Evolutionary conservation across 2,329 filamentous ascomycete genomes (phyloP).

Genomic region (Aspergillus sp.): DNA sequence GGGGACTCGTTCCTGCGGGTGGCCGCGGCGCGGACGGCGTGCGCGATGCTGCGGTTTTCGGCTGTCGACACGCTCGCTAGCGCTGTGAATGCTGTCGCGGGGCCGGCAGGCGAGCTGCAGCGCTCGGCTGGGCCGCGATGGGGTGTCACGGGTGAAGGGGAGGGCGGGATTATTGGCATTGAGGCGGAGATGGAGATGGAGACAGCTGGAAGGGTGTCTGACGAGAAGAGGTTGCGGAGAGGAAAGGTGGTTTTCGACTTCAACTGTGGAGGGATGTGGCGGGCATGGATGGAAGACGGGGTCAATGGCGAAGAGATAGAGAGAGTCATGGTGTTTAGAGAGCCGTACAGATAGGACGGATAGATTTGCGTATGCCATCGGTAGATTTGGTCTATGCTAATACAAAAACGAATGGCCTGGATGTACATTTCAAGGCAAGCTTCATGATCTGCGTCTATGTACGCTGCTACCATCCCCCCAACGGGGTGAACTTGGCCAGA

Average conservation of each 20-base stretch:
- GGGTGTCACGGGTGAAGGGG: conserved; percentile 72
- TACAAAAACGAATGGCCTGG: too few relatives aligned
- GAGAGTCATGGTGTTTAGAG: conserved; percentile 45
- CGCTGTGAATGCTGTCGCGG: conserved; percentile 66
- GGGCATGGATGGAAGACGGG: conserved; percentile 62
- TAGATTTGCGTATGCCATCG: background rate
- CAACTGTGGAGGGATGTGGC: conserved; percentile 86
- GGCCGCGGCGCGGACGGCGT: conserved; percentile 69
- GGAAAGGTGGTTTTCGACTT: conserved; percentile 69
- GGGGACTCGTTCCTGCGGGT: conserved; percentile 81
- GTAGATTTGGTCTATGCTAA: background rate
- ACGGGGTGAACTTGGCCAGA: conserved; percentile 60
- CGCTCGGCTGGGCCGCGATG: conserved; percentile 72
- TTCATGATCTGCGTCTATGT: too few relatives aligned
- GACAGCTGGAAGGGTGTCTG: conserved; percentile 41
- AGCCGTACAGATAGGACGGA: conserved; percentile 32
- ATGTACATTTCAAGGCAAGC: too few relatives aligned
- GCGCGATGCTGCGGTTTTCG: conserved; percentile 68
- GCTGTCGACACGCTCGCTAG: conserved; percentile 48
- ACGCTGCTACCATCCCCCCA: conserved; percentile 34
- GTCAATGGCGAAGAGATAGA: conserved; percentile 31
- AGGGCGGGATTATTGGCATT: conserved; percentile 80
- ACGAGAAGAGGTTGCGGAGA: conserved; percentile 28
- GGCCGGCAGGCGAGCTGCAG: conserved; percentile 70
- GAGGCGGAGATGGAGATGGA: conserved; percentile 54